Percentiles rank a stretch among this genome's conserved stretches.
Evolutionary conservation across 1,284 basidiomycete species (phyloP).

Genomic region (Heterobasidion occidentale): DNA sequence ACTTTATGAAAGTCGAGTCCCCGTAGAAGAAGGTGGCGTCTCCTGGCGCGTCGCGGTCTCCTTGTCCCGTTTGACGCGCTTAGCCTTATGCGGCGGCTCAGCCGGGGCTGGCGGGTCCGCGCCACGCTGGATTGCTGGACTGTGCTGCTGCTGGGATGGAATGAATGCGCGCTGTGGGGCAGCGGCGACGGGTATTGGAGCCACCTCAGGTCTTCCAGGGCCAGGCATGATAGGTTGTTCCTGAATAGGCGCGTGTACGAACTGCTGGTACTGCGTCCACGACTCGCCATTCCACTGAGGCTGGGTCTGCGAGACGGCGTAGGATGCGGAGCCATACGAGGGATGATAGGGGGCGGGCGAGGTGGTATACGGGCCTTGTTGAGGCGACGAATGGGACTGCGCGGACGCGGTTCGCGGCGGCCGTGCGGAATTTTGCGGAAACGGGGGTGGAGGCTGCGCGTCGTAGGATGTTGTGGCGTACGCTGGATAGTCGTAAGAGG

Average conservation of each 20-base stretch:
- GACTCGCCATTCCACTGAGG: slow-evolving; percentile 25
- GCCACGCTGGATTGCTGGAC: slow-evolving; percentile 6
- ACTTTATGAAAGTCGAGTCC: slow-evolving; percentile 50
- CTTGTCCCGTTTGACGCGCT: slow-evolving; percentile 13
- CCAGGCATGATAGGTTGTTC: slow-evolving; percentile 19
- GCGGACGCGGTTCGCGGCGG: slow-evolving; percentile 27
- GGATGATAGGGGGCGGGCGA: slow-evolving; percentile 18
- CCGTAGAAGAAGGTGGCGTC: slow-evolving; percentile 12
- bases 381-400: slow-evolving; percentile 29
- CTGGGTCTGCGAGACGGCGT: slow-evolving; percentile 22
- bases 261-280: slow-evolving; percentile 21
- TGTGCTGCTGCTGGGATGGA: slow-evolving; percentile 3
- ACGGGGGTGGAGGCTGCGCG: slow-evolving; percentile 20
- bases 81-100: slow-evolving; percentile 12
- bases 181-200: slow-evolving; percentile 1
- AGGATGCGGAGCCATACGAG: slow-evolving; percentile 24
- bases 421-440: slow-evolving; percentile 26
- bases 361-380: slow-evolving; percentile 20
- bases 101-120: slow-evolving; percentile 5
- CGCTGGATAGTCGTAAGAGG: slow-evolving; percentile 42
- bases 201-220: not conserved
- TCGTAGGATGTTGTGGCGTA: slow-evolving; percentile 36
- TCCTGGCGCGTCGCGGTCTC: slow-evolving; percentile 8
- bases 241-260: slow-evolving; percentile 17
- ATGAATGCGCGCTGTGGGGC: slow-evolving; percentile 7